These are phyloP conservation scores for Trametes polyzona DNA, from an alignment of 1,284 basidiomycete species.

Conservation along the genomic window DNA sequence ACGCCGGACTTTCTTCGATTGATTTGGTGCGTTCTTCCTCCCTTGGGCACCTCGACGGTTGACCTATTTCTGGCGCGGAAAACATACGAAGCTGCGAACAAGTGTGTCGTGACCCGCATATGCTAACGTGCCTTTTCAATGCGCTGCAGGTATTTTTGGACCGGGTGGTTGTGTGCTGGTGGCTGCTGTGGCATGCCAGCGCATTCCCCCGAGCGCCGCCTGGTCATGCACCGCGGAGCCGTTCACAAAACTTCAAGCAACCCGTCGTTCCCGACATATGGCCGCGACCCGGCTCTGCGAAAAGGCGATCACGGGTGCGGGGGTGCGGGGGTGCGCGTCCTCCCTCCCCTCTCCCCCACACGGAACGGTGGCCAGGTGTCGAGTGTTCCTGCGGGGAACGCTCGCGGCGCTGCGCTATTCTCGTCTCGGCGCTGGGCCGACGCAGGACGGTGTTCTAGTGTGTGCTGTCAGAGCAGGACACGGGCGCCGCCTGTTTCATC, in stretches of 20 bases:
- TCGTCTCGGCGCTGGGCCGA: neutral
- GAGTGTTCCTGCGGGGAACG: neutral
- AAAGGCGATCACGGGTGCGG: conserved; percentile 2
- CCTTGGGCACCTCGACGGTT: neutral
- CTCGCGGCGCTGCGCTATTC: neutral
- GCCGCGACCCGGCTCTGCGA: conserved; percentile 1
- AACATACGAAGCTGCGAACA: conserved; percentile 16
- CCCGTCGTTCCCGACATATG: conserved; percentile 13
- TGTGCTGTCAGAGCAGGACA: conserved; percentile 1
- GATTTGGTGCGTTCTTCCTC: conserved; percentile 4
- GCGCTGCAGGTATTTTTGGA: conserved; percentile 13
- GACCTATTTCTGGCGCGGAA: conserved; percentile 3
- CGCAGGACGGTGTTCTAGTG: neutral
- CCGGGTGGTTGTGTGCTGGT: neutral
- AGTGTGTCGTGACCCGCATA: neutral
- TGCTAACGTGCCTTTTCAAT: neutral
- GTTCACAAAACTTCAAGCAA: neutral
- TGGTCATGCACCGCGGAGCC: conserved; percentile 11
- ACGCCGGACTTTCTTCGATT: conserved; percentile 8
- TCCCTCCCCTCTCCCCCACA: neutral
- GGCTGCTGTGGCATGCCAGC: conserved; percentile 8
- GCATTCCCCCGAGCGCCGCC: conserved; percentile 19
- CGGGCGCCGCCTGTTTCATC: conserved; percentile 20
- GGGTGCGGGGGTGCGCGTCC: neutral
- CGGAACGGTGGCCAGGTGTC: conserved; percentile 8